These are phyloP conservation scores for Chaetomiaceae sp. DNA, from an alignment of 2,329 filamentous ascomycete genomes.

Conservation along the genomic window DNA sequence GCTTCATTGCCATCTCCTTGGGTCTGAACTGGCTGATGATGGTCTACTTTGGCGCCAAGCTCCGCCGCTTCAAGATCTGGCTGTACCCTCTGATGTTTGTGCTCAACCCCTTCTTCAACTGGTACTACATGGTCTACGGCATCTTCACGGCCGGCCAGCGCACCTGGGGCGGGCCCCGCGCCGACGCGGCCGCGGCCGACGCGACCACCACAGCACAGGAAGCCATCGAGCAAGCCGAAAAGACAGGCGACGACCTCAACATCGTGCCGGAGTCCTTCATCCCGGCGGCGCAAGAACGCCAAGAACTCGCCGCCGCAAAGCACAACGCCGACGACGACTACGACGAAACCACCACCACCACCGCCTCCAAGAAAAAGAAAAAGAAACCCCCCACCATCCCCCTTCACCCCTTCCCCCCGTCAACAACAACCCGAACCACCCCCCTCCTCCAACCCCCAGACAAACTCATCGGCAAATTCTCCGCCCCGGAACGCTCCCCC, in stretches of 20 bases:
- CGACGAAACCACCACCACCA: slow-evolving; percentile 22
- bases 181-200: slow-evolving; percentile 80
- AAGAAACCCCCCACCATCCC: background rate
- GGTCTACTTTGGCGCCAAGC: slow-evolving; percentile 87
- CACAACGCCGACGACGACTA: slow-evolving; percentile 12
- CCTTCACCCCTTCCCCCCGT: slow-evolving; percentile 47
- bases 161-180: slow-evolving; percentile 91
- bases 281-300: slow-evolving; percentile 44
- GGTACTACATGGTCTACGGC: slow-evolving; percentile 96
- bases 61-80: slow-evolving; percentile 89
- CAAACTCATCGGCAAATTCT: slow-evolving; percentile 73
- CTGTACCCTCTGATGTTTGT: slow-evolving; percentile 95
- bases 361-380: background rate
- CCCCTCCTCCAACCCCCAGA: slow-evolving; percentile 70
- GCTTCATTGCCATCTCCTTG: slow-evolving; percentile 88
- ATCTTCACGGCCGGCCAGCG: slow-evolving; percentile 91
- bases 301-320: slow-evolving; percentile 29
- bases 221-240: slow-evolving; percentile 76
- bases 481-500: slow-evolving; percentile 61
- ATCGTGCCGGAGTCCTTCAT: slow-evolving; percentile 83
- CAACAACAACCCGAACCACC: slow-evolving; percentile 60
- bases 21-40: slow-evolving; percentile 93
- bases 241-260: slow-evolving; percentile 81
- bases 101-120: slow-evolving; percentile 95
- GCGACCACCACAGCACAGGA: slow-evolving; percentile 69